phyloP scores from a whole-genome alignment of 2,329 filamentous ascomycete species.

The Dendrostoma leiphaemia region DNA sequence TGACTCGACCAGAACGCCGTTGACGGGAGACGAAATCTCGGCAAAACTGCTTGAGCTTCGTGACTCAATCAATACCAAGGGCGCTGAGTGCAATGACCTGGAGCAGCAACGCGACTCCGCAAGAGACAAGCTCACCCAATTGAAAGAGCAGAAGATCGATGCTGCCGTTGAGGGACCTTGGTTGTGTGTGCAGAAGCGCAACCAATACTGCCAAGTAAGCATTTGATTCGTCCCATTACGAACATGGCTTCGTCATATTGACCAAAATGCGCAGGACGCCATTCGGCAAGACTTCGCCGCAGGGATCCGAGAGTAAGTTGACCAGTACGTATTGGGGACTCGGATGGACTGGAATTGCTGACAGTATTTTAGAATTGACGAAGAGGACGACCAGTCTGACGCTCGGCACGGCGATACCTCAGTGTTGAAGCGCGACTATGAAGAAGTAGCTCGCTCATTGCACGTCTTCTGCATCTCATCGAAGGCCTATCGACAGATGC shows the following conservation, averaged over 20 bases:
- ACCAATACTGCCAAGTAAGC: no score
- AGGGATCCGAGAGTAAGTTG: slow-evolving; percentile 8
- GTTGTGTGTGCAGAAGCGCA: slow-evolving; percentile 5
- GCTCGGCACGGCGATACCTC: no score
- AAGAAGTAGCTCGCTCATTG: slow-evolving; percentile 51
- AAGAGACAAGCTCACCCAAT: not conserved
- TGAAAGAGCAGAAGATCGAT: not conserved
- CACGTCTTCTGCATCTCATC: slow-evolving; percentile 38
- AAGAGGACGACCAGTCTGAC: no score
- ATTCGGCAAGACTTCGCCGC: slow-evolving; percentile 5
- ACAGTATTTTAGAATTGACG: no score
- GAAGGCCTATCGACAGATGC: slow-evolving; percentile 35
- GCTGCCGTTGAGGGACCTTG: not conserved
- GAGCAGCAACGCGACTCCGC: not conserved
- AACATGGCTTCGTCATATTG: no score
- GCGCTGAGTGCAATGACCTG: not conserved
- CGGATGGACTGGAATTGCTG: no score
- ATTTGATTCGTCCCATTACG: no score
- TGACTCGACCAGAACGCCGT: no score
- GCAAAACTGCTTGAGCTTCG: not conserved
- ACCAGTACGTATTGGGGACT: no score
- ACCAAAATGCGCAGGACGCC: no score
- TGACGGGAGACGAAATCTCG: not conserved
- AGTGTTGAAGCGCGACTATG: slow-evolving; percentile 55
- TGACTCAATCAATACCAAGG: no score